These are phyloP conservation scores for Mycena sp. DNA, from an alignment of 1,284 basidiomycete genomes.

Conservation along the genomic window DNA sequence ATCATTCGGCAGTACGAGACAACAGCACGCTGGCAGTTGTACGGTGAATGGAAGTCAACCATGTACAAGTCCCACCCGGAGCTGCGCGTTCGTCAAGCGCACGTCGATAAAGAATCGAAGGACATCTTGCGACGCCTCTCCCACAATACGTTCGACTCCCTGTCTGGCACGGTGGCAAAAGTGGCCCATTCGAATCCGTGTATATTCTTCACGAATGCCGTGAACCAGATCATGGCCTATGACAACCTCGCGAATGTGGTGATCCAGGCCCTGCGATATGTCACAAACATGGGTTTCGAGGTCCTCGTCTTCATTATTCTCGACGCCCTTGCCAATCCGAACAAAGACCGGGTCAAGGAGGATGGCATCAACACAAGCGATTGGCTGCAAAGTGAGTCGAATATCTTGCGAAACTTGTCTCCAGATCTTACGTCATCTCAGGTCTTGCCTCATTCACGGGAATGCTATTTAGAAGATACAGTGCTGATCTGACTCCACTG, in stretches of 20 bases:
- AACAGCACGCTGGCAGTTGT: slow-evolving; percentile 86
- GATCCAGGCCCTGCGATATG: slow-evolving; percentile 90
- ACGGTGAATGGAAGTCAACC: slow-evolving; percentile 93
- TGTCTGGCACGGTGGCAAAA: slow-evolving; percentile 93
- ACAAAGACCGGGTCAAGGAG: slow-evolving; percentile 88
- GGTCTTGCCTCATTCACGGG: slow-evolving; percentile 94
- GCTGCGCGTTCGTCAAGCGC: slow-evolving; percentile 74
- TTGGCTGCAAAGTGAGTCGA: slow-evolving; percentile 89
- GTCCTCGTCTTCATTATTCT: slow-evolving; percentile 91
- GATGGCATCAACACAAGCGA: slow-evolving; percentile 93
- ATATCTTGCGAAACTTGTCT: neutral
- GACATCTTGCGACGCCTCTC: slow-evolving; percentile 83
- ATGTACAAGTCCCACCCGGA: slow-evolving; percentile 79
- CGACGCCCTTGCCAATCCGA: slow-evolving; percentile 88
- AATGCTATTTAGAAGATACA: slow-evolving; percentile 89
- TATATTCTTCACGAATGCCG: slow-evolving; percentile 89
- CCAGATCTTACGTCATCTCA: slow-evolving; percentile 41
- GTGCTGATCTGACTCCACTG: slow-evolving; percentile 85
- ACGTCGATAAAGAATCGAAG: slow-evolving; percentile 83
- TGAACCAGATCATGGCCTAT: slow-evolving; percentile 97
- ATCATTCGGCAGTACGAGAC: slow-evolving; percentile 84
- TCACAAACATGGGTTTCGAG: slow-evolving; percentile 94
- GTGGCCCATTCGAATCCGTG: slow-evolving; percentile 94
- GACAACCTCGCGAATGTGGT: slow-evolving; percentile 94
- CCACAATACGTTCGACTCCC: slow-evolving; percentile 83